Percentiles rank a stretch among this genome's conserved stretches.
phyloP scores from a whole-genome alignment of 2,329 filamentous ascomycete species.

The Pseudocercospora fijiensis region DNA sequence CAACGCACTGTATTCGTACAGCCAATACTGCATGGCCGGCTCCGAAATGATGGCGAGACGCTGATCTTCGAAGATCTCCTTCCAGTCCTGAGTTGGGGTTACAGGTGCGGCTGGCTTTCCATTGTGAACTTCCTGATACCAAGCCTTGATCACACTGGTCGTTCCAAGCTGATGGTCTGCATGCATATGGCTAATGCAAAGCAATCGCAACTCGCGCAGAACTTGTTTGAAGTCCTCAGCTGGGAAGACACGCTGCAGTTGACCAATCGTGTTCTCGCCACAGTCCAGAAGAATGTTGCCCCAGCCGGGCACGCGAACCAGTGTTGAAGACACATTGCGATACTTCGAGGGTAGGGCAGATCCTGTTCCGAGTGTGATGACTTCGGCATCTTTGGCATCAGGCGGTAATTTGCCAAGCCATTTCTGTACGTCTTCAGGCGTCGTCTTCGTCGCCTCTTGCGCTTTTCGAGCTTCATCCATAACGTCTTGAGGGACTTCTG shows the following conservation, averaged over 20 bases:
- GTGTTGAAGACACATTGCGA: conserved; percentile 87
- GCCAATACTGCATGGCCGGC: conserved; percentile 68
- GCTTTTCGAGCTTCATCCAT: conserved; percentile 53
- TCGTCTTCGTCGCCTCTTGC: conserved; percentile 39
- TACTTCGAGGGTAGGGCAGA: conserved; percentile 89
- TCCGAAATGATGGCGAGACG: conserved; percentile 68
- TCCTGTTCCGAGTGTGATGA: conserved; percentile 86
- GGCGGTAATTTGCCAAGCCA: conserved; percentile 65
- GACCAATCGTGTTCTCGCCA: conserved; percentile 88
- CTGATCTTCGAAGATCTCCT: conserved; percentile 29
- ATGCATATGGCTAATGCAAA: conserved; percentile 95
- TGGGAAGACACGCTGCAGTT: conserved; percentile 72
- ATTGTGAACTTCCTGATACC: conserved; percentile 62
- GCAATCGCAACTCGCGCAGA: conserved; percentile 72
- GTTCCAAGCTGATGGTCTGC: conserved; percentile 94
- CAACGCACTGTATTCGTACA: conserved; percentile 75
- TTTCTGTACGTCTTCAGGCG: conserved; percentile 49
- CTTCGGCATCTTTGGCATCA: conserved; percentile 68
- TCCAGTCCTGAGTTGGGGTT: conserved; percentile 14
- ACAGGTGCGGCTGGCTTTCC: conserved; percentile 32
- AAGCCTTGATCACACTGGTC: conserved; percentile 75
- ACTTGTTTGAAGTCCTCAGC: conserved; percentile 65
- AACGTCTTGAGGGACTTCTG: conserved; percentile 49
- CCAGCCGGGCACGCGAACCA: conserved; percentile 77
- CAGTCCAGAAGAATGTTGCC: conserved; percentile 91